Percentiles rank a stretch among this genome's conserved stretches.
Evolutionary conservation across 345 rosid species (phyloP).

Genomic region (Erodium maritimum): DNA sequence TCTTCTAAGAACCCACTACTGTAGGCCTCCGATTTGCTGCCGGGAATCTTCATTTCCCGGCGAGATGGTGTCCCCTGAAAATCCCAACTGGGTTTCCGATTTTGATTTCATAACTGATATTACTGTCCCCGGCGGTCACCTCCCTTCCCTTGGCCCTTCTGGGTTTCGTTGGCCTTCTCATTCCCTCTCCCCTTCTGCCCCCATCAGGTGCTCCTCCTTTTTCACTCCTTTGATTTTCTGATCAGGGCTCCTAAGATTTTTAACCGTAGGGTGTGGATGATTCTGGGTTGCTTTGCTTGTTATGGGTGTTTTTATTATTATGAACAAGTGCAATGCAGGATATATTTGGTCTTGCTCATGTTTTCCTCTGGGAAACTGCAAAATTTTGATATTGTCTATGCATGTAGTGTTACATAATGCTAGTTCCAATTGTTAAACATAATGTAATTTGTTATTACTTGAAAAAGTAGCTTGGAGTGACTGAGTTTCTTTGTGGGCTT

Average conservation of each 20-base stretch:
- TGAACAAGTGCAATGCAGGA: too few species aligned
- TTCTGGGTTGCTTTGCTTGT: too few species aligned
- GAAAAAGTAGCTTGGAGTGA: too few species aligned
- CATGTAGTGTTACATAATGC: too few species aligned
- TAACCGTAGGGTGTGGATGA: too few species aligned
- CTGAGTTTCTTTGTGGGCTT: not conserved
- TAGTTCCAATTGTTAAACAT: too few species aligned
- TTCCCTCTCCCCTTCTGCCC: constrained; percentile 6
- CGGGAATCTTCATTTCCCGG: constrained; percentile 6
- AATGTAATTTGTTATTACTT: too few species aligned
- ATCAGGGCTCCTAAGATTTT: not conserved
- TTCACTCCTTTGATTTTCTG: not conserved
- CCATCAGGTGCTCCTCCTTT: constrained; percentile 17
- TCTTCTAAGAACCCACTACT: too few species aligned
- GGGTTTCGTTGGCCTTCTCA: constrained; percentile 24
- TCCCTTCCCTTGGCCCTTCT: constrained; percentile 22
- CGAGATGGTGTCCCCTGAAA: constrained; percentile 20
- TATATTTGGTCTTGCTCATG: too few species aligned
- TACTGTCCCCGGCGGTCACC: constrained; percentile 29
- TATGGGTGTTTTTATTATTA: too few species aligned
- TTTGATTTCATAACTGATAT: constrained; percentile 27
- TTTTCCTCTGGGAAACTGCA: too few species aligned
- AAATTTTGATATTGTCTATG: too few species aligned
- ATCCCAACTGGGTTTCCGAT: constrained; percentile 33
- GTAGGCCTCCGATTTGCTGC: not conserved